A percentile compares a stretch with the other conserved stretches of the same genome.
phyloP scores from a whole-genome alignment of 1,139 yeast genomes.

The Protomyces inouyei region DNA sequence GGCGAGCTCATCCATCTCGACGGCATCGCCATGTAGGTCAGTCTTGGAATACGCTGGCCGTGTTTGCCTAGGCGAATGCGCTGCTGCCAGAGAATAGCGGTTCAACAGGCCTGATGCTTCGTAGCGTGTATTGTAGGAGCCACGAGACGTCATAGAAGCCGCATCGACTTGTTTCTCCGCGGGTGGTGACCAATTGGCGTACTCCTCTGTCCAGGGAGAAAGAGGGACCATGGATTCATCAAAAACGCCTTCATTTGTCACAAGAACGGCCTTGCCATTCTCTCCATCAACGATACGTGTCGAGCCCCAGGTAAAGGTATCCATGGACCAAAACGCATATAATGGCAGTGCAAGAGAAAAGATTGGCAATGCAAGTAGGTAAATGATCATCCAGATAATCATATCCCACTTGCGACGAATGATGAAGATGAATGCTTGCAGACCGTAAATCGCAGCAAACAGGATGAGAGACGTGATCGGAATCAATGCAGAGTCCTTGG shows the following conservation, averaged over 20 bases:
- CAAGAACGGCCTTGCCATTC: conserved; percentile 41
- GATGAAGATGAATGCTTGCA: conserved; percentile 43
- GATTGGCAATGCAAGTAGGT: conserved; percentile 43
- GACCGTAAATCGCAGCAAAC: conserved; percentile 44
- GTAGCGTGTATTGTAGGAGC: background rate
- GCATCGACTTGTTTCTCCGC: background rate
- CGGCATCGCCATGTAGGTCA: background rate
- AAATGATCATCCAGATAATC: conserved; percentile 49
- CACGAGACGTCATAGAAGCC: background rate
- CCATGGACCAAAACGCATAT: conserved; percentile 47
- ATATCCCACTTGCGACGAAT: conserved; percentile 45
- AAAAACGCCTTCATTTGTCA: conserved; percentile 42
- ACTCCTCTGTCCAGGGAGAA: background rate
- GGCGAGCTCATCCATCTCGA: background rate
- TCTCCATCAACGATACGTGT: conserved; percentile 46
- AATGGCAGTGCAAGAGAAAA: conserved; percentile 43
- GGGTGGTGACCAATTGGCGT: background rate
- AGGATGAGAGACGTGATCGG: conserved; percentile 43
- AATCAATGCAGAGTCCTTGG: conserved; percentile 37
- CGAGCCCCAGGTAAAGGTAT: conserved; percentile 47
- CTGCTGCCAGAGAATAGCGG: background rate
- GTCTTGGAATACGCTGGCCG: background rate
- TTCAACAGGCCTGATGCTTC: background rate
- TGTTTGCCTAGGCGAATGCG: background rate
- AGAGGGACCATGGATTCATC: conserved; percentile 33